A percentile compares a stretch with the other conserved stretches of the same genome.
phyloP scores from a whole-genome alignment of 148 eudicot genomes.

The Rhododendron molle region DNA sequence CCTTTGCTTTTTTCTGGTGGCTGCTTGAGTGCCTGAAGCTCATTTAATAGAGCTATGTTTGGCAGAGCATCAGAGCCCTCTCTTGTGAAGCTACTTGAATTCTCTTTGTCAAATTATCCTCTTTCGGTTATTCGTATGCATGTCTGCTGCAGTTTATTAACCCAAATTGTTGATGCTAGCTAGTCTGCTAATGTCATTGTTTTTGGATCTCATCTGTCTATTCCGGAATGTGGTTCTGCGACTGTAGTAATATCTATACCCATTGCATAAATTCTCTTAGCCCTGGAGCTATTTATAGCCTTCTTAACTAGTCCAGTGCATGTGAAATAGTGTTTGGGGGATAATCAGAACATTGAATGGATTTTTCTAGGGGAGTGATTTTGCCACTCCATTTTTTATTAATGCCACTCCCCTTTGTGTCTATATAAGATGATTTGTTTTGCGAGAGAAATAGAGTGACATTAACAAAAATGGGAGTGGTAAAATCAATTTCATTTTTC shows the following conservation, averaged over 20 bases:
- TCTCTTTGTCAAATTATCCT: not conserved
- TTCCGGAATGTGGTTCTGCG: not conserved
- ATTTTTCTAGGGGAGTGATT: not conserved
- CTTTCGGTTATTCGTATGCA: not conserved
- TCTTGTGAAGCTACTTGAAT: not conserved
- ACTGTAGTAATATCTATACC: not conserved
- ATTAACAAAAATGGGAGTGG: too few relatives aligned
- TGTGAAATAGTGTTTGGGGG: not conserved
- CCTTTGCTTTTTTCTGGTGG: conserved; percentile 1
- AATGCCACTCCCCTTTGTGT: too few relatives aligned
- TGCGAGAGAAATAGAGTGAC: too few relatives aligned
- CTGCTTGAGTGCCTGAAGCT: not conserved
- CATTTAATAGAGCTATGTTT: not conserved
- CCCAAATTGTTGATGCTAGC: not conserved
- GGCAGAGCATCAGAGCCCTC: not conserved
- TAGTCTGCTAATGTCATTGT: not conserved
- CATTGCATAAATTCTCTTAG: not conserved
- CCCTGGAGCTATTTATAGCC: not conserved
- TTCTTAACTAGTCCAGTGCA: not conserved
- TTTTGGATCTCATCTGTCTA: not conserved
- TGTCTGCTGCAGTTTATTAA: not conserved
- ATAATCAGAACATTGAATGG: not conserved
- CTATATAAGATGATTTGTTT: too few relatives aligned
- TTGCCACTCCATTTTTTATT: too few relatives aligned
- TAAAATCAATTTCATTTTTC: too few relatives aligned